These are phyloP conservation scores for Casuarina glauca DNA, from an alignment of 306 rosid genomes.

Conservation along the genomic window DNA sequence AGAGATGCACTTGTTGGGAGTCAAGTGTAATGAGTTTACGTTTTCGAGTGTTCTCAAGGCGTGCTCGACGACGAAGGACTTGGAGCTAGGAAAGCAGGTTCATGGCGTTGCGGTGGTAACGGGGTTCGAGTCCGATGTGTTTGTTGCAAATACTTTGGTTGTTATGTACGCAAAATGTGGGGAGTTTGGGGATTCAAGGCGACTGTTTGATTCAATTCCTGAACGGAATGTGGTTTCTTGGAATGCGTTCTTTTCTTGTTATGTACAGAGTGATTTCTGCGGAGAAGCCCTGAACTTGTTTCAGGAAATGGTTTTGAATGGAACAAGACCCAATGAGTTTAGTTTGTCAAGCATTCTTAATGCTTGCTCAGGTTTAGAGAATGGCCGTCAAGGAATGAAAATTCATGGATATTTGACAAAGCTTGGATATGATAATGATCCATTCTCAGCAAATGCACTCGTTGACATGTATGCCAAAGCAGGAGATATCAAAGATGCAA, in stretches of 20 bases:
- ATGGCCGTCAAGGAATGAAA: constrained; percentile 49
- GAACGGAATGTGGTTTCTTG: constrained; percentile 67
- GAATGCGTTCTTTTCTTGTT: constrained; percentile 81
- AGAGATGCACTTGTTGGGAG: constrained; percentile 57
- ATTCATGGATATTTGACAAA: constrained; percentile 61
- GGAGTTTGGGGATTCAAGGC: constrained; percentile 63
- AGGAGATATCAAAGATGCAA: constrained; percentile 50
- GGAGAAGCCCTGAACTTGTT: constrained; percentile 62
- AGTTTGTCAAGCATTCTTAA: constrained; percentile 73
- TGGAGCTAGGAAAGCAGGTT: constrained; percentile 56
- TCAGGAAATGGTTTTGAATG: constrained; percentile 61
- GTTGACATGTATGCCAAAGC: constrained; percentile 87
- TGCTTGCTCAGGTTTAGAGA: constrained; percentile 61
- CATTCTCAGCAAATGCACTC: constrained; percentile 73
- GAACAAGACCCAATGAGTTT: constrained; percentile 70
- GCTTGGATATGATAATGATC: constrained; percentile 67
- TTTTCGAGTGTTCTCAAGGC: constrained; percentile 79
- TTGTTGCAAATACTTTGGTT: constrained; percentile 80
- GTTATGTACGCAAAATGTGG: constrained; percentile 80
- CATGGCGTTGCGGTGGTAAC: constrained; percentile 60
- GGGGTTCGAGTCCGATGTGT: constrained; percentile 74
- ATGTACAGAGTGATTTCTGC: constrained; percentile 51
- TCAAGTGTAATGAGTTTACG: constrained; percentile 70
- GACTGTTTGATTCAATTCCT: constrained; percentile 49
- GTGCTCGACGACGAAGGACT: constrained; percentile 56